Evolutionary conservation across 306 rosid genomes (phyloP).

Genomic region (Benincasa hispida): DNA sequence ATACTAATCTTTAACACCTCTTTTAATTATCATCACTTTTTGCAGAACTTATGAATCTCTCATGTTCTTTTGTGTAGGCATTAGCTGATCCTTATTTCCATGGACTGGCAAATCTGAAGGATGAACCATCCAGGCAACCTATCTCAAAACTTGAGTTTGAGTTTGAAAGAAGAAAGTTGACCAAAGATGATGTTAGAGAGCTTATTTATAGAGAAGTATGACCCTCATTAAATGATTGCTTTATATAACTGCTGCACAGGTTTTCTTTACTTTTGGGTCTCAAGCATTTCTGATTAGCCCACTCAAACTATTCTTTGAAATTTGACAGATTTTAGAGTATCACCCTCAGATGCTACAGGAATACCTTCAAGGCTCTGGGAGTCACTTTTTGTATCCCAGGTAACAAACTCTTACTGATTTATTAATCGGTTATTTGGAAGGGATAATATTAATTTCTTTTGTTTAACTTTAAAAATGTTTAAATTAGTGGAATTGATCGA

Average conservation of each 20-base stretch:
- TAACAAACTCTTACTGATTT: constrained; percentile 10
- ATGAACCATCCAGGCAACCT: constrained; percentile 41
- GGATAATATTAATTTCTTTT: not conserved
- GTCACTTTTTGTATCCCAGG: constrained; percentile 62
- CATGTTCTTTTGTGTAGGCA: constrained; percentile 27
- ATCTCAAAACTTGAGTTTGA: constrained; percentile 55
- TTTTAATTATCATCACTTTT: not conserved
- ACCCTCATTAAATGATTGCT: not conserved
- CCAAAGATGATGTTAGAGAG: constrained; percentile 43
- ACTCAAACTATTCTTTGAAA: constrained; percentile 7
- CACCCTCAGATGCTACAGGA: constrained; percentile 60
- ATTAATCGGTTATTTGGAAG: not conserved
- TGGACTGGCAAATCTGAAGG: constrained; percentile 36
- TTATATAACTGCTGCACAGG: not conserved
- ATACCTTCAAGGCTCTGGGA: constrained; percentile 37
- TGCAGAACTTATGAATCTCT: not conserved
- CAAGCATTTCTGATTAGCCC: not conserved
- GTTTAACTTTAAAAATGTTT: not conserved
- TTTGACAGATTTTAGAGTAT: constrained; percentile 51
- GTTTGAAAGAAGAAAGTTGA: constrained; percentile 44
- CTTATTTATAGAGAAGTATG: constrained; percentile 58
- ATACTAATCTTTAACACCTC: constrained; percentile 2
- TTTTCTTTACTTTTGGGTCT: not conserved
- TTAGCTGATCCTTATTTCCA: constrained; percentile 47
- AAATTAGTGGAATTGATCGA: constrained; percentile 44